Evolutionary conservation across 768 basidiomycete genomes (phyloP), one percentile per base, ranked within the genome.

Genomic region (Nidularia sp.): DNA sequence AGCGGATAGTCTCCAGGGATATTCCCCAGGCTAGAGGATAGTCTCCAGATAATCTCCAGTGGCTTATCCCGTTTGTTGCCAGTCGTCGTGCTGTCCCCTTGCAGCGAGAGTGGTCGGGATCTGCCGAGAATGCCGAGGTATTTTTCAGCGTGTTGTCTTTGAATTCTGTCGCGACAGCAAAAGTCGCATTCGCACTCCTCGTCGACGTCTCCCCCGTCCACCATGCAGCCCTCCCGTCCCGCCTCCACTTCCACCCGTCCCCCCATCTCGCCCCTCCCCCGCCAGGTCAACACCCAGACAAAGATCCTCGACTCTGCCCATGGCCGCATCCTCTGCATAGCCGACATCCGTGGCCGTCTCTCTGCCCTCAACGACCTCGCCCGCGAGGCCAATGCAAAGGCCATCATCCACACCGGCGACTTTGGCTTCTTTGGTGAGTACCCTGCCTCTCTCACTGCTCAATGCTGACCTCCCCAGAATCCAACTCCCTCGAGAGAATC

Each of bases 321-420:
- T 47, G 93, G 90, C 51, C 79, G 95, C 45, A 86, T 99, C 66
- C 84, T 99, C 47, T 98, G 96, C 66, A 80, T 98, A 56, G 95
- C 97, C 36, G 97, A 99, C 71, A 88, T 92, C 58, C 85, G 90
- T 55, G 95, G 93, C 59, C 85, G 88, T 55, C 80, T 93, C 45
- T 91, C 90, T 43, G 83, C 83, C 46, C 81, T 99, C 64, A 98
- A 98, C 68, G 84, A 91, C 69, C 83, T 97, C 50, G 95, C 95
- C 13, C 74, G 86, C 45, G 93, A 97, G 59, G 84, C 84, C 52
- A 88, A 90, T 63, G 97, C 94, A 22, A 82, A 86, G 53, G 96
- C 94, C 13, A 86, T 98, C 66, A 90, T 99, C 53, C 96, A 98
- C 66, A 96, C 95, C 0, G 97, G 97, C 49, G 97, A 99, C 74